A percentile compares a stretch with the other conserved stretches of the same genome.
Evolutionary conservation across 306 rosid genomes (phyloP).

Genomic region (Cicer pinnatifidum): DNA sequence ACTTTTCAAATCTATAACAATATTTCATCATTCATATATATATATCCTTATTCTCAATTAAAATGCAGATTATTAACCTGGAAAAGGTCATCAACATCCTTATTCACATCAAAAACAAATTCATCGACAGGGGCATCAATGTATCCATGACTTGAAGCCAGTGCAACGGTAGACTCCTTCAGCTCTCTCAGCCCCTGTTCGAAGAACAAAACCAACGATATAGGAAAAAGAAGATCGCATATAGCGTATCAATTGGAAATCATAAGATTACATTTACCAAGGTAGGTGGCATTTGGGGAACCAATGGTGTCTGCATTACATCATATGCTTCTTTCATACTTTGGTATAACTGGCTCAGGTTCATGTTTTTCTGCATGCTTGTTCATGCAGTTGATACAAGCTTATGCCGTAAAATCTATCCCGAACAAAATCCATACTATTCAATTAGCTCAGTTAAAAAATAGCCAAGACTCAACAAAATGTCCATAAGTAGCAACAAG

Average conservation of each 20-base stretch:
- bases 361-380: slow-evolving; percentile 69
- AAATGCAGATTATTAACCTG: background rate
- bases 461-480: slow-evolving; percentile 23
- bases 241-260: slow-evolving; percentile 37
- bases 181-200: slow-evolving; percentile 82
- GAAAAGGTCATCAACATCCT: too few species aligned
- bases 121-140: slow-evolving; percentile 12
- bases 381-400: slow-evolving; percentile 76
- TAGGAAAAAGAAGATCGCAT: slow-evolving; percentile 21
- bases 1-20: slow-evolving; percentile 33
- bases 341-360: slow-evolving; percentile 77
- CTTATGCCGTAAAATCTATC: slow-evolving; percentile 80
- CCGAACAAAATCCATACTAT: slow-evolving; percentile 40
- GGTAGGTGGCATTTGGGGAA: slow-evolving; percentile 76
- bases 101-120: too few species aligned
- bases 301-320: slow-evolving; percentile 91
- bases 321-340: slow-evolving; percentile 86
- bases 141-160: slow-evolving; percentile 77
- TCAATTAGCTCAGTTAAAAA: slow-evolving; percentile 8
- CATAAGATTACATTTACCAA: slow-evolving; percentile 58
- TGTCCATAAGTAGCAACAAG: background rate
- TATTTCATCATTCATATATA: background rate
- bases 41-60: background rate
- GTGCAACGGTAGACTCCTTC: slow-evolving; percentile 81
- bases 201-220: slow-evolving; percentile 38